Evolutionary conservation across 495 filamentous ascomycete genomes (phyloP).

Genomic region (Friedmanniomyces simplex): DNA sequence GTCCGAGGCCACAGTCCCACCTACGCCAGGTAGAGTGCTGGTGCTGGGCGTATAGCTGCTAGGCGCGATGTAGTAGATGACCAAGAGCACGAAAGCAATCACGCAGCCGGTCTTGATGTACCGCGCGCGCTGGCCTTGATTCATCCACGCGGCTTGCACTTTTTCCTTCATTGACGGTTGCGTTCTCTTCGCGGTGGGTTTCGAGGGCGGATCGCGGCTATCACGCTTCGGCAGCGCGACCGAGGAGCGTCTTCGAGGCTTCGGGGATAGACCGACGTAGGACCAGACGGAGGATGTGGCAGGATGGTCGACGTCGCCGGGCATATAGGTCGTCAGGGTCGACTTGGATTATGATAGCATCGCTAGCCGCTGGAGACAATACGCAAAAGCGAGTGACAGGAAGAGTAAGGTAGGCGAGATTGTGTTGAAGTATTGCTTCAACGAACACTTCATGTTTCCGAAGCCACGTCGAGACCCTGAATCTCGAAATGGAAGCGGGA

Average conservation of each 20-base stretch:
- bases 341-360: no score
- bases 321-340: neutral
- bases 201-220: conserved; percentile 18
- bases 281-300: conserved; percentile 12
- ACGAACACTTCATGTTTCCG: no score
- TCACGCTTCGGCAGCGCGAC: conserved; percentile 6
- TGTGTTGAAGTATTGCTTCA: no score
- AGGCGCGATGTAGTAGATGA: conserved; percentile 67
- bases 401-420: no score
- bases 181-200: conserved; percentile 17
- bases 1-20: conserved; percentile 40
- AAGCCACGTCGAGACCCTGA: no score
- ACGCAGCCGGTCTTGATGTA: conserved; percentile 58
- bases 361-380: no score
- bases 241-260: conserved; percentile 17
- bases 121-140: conserved; percentile 15
- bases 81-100: conserved; percentile 58
- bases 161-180: conserved; percentile 29
- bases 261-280: conserved; percentile 2
- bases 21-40: neutral
- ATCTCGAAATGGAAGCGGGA: no score
- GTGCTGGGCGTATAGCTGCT: conserved; percentile 27
- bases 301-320: neutral
- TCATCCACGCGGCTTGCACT: conserved; percentile 27
- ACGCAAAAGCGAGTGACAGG: no score